A percentile compares a stretch with the other conserved stretches of the same genome.
phyloP scores from a whole-genome alignment of 2,329 filamentous ascomycete genomes.

The Aspergillus melleus region DNA sequence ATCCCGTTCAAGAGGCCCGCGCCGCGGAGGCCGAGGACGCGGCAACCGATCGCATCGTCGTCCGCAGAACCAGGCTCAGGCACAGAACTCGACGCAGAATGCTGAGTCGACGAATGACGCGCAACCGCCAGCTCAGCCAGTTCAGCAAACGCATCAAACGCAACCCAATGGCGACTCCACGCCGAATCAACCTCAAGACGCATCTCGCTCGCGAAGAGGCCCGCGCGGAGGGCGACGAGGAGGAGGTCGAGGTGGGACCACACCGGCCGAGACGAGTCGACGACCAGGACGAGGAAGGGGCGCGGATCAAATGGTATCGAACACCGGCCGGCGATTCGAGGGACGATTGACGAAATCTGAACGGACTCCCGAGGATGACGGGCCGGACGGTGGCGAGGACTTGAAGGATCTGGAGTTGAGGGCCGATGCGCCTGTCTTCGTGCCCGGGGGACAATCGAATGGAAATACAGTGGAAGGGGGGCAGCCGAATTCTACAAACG shows the following conservation, averaged over 20 bases:
- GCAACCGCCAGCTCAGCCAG: not conserved
- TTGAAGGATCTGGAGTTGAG: constrained; percentile 26
- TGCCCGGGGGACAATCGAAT: constrained; percentile 34
- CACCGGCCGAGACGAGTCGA: constrained; percentile 16
- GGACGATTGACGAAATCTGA: constrained; percentile 42
- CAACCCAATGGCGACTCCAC: constrained; percentile 6
- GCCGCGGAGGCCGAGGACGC: constrained; percentile 32
- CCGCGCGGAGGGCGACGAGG: constrained; percentile 27
- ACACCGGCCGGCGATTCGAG: constrained; percentile 40
- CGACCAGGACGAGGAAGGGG: constrained; percentile 20
- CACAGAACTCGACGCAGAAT: constrained; percentile 6
- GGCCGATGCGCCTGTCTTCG: constrained; percentile 44
- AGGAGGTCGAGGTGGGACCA: constrained; percentile 20
- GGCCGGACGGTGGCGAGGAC: constrained; percentile 10
- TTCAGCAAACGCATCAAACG: not conserved
- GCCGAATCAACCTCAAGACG: constrained; percentile 7
- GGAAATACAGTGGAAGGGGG: not conserved
- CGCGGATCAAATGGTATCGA: constrained; percentile 12
- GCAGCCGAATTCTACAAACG: not conserved
- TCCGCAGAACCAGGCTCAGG: constrained; percentile 10
- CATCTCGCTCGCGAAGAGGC: constrained; percentile 23
- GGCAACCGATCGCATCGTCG: constrained; percentile 26
- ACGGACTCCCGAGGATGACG: constrained; percentile 17
- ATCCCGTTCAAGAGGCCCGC: constrained; percentile 19
- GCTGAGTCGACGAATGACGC: constrained; percentile 5